Percentiles rank a stretch among this genome's conserved stretches.
Evolutionary conservation across 495 filamentous ascomycete genomes (phyloP).

Genomic region (Parachaetomium inaequale): DNA sequence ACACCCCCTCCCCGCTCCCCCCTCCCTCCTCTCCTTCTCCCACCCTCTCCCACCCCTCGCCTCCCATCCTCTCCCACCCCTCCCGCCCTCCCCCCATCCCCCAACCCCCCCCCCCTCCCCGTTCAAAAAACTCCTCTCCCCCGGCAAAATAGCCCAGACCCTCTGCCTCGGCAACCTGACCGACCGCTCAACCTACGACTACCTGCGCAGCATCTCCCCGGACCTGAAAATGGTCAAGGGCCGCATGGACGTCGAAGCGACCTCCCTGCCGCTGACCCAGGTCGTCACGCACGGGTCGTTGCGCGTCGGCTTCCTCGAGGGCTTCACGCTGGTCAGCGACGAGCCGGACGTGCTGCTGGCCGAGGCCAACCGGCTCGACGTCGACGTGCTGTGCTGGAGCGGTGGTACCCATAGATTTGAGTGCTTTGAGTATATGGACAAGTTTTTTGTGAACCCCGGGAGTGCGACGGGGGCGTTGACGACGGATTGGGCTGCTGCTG

Average conservation of each 20-base stretch:
- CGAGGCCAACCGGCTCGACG: slow-evolving; percentile 91
- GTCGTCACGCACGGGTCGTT: slow-evolving; percentile 91
- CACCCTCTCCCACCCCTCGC: no score
- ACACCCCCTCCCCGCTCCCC: neutral
- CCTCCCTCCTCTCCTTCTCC: neutral
- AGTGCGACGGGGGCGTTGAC: slow-evolving; percentile 84
- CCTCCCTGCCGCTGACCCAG: slow-evolving; percentile 84
- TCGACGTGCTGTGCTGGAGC: slow-evolving; percentile 87
- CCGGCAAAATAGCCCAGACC: slow-evolving; percentile 96
- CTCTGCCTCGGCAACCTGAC: slow-evolving; percentile 97
- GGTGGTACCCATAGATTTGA: slow-evolving; percentile 97
- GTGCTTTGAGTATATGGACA: slow-evolving; percentile 96
- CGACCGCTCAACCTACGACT: slow-evolving; percentile 89
- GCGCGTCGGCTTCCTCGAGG: slow-evolving; percentile 94
- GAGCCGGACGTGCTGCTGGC: slow-evolving; percentile 91
- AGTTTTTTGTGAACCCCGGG: slow-evolving; percentile 98
- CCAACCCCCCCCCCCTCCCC: slow-evolving; percentile 33
- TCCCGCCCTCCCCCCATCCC: neutral
- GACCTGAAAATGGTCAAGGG: slow-evolving; percentile 96
- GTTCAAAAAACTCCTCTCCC: slow-evolving; percentile 98
- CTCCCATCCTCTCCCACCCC: neutral
- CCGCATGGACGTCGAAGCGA: slow-evolving; percentile 88
- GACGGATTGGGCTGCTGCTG: slow-evolving; percentile 53
- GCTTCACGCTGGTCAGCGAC: slow-evolving; percentile 88
- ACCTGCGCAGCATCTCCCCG: slow-evolving; percentile 84